These are phyloP conservation scores for Echium plantagineum DNA, from an alignment of 257 asterid genomes.

Conservation along the genomic window DNA sequence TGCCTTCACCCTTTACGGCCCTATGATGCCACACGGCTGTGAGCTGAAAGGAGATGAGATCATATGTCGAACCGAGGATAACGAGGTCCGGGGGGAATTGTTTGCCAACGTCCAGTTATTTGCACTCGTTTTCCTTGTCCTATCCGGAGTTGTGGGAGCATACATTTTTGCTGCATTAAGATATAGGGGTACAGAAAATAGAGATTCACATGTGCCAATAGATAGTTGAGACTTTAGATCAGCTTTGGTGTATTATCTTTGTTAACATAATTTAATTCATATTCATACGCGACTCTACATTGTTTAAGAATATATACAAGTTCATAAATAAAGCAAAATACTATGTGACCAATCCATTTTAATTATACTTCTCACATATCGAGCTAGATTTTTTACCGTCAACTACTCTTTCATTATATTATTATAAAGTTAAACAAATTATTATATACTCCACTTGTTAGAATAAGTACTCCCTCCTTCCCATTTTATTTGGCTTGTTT, in stretches of 20 bases:
- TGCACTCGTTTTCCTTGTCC: constrained; percentile 41
- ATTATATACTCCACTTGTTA: too few relatives aligned
- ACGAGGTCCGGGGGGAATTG: constrained; percentile 55
- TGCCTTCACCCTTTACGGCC: constrained; percentile 84
- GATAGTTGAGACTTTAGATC: constrained; percentile 28
- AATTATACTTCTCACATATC: too few relatives aligned
- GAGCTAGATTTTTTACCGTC: too few relatives aligned
- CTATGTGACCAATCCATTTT: too few relatives aligned
- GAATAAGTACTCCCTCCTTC: too few relatives aligned
- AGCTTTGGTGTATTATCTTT: background rate
- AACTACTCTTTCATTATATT: too few relatives aligned
- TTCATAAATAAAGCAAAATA: too few relatives aligned
- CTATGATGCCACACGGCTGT: constrained; percentile 92
- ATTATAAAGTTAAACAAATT: too few relatives aligned
- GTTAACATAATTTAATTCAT: background rate
- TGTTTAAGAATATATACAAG: too few relatives aligned
- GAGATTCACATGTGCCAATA: constrained; percentile 13
- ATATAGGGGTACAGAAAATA: constrained; percentile 12
- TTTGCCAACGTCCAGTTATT: constrained; percentile 77
- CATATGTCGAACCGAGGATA: constrained; percentile 41
- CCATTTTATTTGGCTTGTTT: too few relatives aligned
- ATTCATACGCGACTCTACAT: too few relatives aligned
- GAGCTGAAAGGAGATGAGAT: constrained; percentile 38
- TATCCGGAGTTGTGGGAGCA: constrained; percentile 40
- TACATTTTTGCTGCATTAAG: constrained; percentile 39